Evolutionary conservation across 2,329 filamentous ascomycete species (phyloP).

Genomic region (Ceratocystis cubensis): DNA sequence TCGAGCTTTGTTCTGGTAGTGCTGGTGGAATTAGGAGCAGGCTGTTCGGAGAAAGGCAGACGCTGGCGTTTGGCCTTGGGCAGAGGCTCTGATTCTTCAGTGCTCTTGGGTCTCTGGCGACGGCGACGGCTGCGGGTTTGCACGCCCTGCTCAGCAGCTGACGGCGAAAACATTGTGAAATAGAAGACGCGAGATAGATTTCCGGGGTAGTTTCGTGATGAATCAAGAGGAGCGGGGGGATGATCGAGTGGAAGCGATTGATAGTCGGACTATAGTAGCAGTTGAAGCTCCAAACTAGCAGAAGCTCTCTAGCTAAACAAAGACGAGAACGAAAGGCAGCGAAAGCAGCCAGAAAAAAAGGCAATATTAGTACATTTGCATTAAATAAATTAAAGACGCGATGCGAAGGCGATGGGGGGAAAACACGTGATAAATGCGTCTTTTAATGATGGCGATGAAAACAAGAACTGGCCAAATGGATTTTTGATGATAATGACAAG

Average conservation of each 20-base stretch:
- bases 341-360: constrained; percentile 6
- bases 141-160: constrained; percentile 34
- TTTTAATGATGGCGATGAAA: constrained; percentile 6
- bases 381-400: neutral
- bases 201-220: neutral
- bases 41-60: constrained; percentile 43
- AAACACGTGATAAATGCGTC: constrained; percentile 6
- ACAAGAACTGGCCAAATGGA: constrained; percentile 3
- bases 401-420: neutral
- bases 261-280: neutral
- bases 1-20: constrained; percentile 29
- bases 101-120: constrained; percentile 46
- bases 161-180: constrained; percentile 45
- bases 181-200: neutral
- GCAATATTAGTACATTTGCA: constrained; percentile 14
- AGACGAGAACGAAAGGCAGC: constrained; percentile 10
- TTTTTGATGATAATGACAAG: neutral
- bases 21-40: neutral
- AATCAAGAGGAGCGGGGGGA: neutral
- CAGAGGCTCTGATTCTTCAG: constrained; percentile 42
- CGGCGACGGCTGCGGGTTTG: constrained; percentile 42
- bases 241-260: neutral
- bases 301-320: constrained; percentile 14
- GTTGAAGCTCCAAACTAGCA: neutral
- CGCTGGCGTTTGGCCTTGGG: constrained; percentile 54